Base-by-base conservation (phyloP, 2,329 filamentous ascomycete genomes). In the Sporothrix variecibatus region DNA sequence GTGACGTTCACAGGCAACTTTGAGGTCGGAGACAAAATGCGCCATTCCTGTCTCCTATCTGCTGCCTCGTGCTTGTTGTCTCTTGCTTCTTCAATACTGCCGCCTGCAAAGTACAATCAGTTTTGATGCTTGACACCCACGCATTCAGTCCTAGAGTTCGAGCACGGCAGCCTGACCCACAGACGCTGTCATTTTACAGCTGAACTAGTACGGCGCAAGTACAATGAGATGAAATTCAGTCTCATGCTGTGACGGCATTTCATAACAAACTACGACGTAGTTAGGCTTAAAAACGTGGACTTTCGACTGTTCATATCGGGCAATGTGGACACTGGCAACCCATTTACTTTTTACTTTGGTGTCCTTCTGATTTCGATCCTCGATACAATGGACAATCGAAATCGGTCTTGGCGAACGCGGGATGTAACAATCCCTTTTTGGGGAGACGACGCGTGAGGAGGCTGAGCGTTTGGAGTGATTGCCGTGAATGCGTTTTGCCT, bases 361-460 rank as follows among this genome's bases (percentile, higher is more conserved):
- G 26, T 71, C 38, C 26, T 53, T 34, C 46, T 40, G n/a, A 38
- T 26, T 23, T 65, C 62, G 38, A n/a, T n/a, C 62, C 38, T 34
- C 38, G 38, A 40, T 15, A 53, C 56, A 31, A 51, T 40, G 31
- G n/a, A 51, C 9, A 64, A 49, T 31, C 34, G 71, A 49, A 49
- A 20, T 67, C 62, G 51, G 60, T 49, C 74, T 70, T 75, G 74
- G 74, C 71, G 43, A 72, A 49, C 73, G 73, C 73, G 73, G 74
- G 72, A 73, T 75, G 74, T 75, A 75, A 75, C 74, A 73, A 75
- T 72, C 71, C 74, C 65, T 56, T 43, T 68, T 43, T 4, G 34
- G 34, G n/a, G n/a, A 12, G 28, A 17, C 43, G 71, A 67, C 69
- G 68, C 62, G 38, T 26, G 64, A 65, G 26, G 62, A 72, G 69